Base-by-base conservation (phyloP, 805 yeast species). In the Lipomyces chichibuensis region DNA sequence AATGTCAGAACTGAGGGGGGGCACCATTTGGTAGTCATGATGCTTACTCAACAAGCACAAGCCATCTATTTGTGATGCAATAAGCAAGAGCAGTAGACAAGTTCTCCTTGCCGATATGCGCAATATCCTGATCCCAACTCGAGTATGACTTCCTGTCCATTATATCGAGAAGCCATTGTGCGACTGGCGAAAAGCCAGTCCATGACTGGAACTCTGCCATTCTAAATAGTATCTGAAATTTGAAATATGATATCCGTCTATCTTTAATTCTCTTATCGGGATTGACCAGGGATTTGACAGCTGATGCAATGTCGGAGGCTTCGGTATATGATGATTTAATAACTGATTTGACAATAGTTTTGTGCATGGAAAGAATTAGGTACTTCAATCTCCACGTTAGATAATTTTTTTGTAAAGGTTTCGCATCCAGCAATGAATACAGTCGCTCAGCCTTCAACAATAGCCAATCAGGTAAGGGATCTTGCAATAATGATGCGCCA, bases 361-460 rank as follows among this genome's bases (percentile, higher is more conserved):
- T 25, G 54, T 63, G 51, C 5, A 55, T 13, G 3, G 68, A 69
- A 13, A 66, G 37, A 5, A 69, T 23, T 13, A 60, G 39, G 33
- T 69, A 69, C 14, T 55, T 57, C 25, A 64, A 58, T 56, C 70
- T 32, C 66, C 65, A 69, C n/a, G 63, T 53, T 2, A 35, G 33
- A 32, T 57, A 62, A 13, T 52, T 23, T 9, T 17, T 20, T 37
- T 54, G 54, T 8, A 64, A 57, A 13, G 54, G 7, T 2, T 33
- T 7, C 4, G 56, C 2, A 6, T 27, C 23, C 17, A 62, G 53
- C 9, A 13, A 7, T 14, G 23, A n/a, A 33, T 57, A 33, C 8
- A 62, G 14, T 13, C 3, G 17, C 13, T 33, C 20, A 14, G 39
- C 9, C 25, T 33, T 14, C 9, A 35, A 9, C 20, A 46, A 14